phyloP scores from a whole-genome alignment of 2,329 filamentous ascomycete genomes.

The Fusarium sp. region DNA sequence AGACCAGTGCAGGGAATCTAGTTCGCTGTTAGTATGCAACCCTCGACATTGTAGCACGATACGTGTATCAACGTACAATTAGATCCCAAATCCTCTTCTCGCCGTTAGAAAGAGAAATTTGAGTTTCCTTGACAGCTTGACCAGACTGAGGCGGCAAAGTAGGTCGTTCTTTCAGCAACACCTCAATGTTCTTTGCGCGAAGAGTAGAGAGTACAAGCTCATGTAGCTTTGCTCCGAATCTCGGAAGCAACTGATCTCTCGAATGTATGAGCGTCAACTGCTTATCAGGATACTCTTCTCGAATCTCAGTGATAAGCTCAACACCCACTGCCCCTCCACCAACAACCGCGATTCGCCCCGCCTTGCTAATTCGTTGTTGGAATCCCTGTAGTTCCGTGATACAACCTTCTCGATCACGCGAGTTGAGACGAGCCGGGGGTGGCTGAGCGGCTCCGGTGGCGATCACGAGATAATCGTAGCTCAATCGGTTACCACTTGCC shows the following conservation, averaged over 20 bases:
- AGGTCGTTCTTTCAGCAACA: conserved; percentile 13
- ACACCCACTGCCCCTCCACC: conserved; percentile 31
- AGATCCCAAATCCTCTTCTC: conserved; percentile 11
- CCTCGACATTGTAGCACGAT: rapidly evolving
- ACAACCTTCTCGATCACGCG: neutral
- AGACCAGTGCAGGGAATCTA: conserved; percentile 36
- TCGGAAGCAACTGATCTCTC: conserved; percentile 1
- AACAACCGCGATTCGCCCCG: conserved; percentile 7
- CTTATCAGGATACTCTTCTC: conserved; percentile 7
- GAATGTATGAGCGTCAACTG: conserved; percentile 28
- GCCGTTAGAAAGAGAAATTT: neutral
- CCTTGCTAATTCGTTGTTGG: conserved; percentile 7
- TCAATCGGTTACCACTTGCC: neutral
- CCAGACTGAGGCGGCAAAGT: neutral
- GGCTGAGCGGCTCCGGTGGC: conserved; percentile 34
- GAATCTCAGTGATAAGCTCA: conserved; percentile 24
- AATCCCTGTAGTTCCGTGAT: conserved; percentile 14
- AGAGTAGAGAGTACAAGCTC: neutral
- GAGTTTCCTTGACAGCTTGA: neutral
- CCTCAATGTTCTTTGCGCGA: neutral
- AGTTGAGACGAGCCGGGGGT: conserved; percentile 14
- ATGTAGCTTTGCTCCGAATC: conserved; percentile 25
- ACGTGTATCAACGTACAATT: conserved; percentile 1
- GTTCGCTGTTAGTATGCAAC: neutral
- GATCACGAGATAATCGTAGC: conserved; percentile 22